These are phyloP conservation scores for Euphorbia lathyris DNA, from an alignment of 345 rosid species.

Conservation along the genomic window DNA sequence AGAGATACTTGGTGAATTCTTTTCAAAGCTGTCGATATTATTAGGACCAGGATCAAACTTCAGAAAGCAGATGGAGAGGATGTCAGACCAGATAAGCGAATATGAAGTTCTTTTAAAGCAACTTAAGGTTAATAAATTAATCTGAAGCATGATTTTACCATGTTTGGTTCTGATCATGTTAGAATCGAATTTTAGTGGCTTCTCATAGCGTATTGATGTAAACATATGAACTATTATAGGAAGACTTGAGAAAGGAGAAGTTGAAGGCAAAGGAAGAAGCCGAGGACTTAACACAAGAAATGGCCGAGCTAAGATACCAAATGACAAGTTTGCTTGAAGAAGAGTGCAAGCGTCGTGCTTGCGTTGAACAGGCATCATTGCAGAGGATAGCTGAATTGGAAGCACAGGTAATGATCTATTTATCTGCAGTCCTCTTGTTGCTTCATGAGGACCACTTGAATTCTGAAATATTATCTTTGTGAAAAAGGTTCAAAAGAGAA, in stretches of 20 bases:
- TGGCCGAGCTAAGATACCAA: conserved; percentile 91
- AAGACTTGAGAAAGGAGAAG: conserved; percentile 68
- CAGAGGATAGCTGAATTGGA: conserved; percentile 88
- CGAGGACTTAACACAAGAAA: conserved; percentile 90
- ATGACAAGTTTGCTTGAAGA: conserved; percentile 85
- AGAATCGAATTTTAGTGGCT: conserved; percentile 12
- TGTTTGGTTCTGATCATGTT: neutral
- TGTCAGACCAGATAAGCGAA: conserved; percentile 51
- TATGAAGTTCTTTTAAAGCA: conserved; percentile 53
- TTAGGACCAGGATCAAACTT: conserved; percentile 33
- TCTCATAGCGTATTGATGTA: conserved; percentile 8
- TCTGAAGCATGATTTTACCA: neutral
- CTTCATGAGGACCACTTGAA: neutral
- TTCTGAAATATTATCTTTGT: conserved; percentile 13
- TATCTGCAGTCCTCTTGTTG: conserved; percentile 14
- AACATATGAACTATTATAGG: conserved; percentile 35
- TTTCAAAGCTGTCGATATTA: conserved; percentile 33
- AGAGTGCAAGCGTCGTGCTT: conserved; percentile 79
- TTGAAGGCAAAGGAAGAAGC: conserved; percentile 86
- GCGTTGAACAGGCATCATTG: conserved; percentile 72
- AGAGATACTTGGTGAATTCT: conserved; percentile 34
- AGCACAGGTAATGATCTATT: conserved; percentile 43
- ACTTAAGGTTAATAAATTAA: no score
- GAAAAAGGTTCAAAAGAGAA: conserved; percentile 38
- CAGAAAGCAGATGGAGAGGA: conserved; percentile 36